phyloP scores from a whole-genome alignment of 1,139 yeast species.

The Saccharomycopsis hybrid region DNA sequence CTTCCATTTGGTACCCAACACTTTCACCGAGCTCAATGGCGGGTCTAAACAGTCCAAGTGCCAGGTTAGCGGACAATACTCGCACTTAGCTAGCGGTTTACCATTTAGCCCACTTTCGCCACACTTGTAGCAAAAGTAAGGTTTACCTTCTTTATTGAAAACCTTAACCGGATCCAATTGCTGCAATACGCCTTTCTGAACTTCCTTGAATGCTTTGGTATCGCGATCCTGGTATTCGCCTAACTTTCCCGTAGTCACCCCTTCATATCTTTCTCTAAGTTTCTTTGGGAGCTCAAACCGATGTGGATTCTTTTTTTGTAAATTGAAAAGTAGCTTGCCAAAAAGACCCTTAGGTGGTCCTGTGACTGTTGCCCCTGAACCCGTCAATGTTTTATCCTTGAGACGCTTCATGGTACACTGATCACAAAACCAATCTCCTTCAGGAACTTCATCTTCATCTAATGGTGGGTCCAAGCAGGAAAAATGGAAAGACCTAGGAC shows the following conservation, averaged over 20 bases:
- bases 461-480: slow-evolving; percentile 88
- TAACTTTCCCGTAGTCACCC: slow-evolving; percentile 57
- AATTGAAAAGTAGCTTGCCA: slow-evolving; percentile 53
- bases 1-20: slow-evolving; percentile 80
- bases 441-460: slow-evolving; percentile 68
- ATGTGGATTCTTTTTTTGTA: slow-evolving; percentile 59
- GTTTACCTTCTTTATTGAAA: slow-evolving; percentile 53
- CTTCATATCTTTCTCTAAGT: slow-evolving; percentile 67
- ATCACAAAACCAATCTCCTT: slow-evolving; percentile 84
- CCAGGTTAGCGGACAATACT: slow-evolving; percentile 83
- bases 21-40: slow-evolving; percentile 70
- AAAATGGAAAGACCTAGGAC: slow-evolving; percentile 90
- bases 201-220: slow-evolving; percentile 41
- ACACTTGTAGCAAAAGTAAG: slow-evolving; percentile 65
- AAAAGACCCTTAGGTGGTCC: slow-evolving; percentile 48
- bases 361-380: no score
- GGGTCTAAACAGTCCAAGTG: slow-evolving; percentile 83
- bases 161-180: slow-evolving; percentile 53
- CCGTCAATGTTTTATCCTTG: slow-evolving; percentile 22
- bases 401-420: slow-evolving; percentile 48
- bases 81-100: slow-evolving; percentile 64
- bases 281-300: slow-evolving; percentile 65
- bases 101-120: slow-evolving; percentile 54
- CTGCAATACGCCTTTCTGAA: slow-evolving; percentile 36
- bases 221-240: slow-evolving; percentile 69